phyloP scores from a whole-genome alignment of 768 basidiomycete species.

The Leucocoprinus sp. region DNA sequence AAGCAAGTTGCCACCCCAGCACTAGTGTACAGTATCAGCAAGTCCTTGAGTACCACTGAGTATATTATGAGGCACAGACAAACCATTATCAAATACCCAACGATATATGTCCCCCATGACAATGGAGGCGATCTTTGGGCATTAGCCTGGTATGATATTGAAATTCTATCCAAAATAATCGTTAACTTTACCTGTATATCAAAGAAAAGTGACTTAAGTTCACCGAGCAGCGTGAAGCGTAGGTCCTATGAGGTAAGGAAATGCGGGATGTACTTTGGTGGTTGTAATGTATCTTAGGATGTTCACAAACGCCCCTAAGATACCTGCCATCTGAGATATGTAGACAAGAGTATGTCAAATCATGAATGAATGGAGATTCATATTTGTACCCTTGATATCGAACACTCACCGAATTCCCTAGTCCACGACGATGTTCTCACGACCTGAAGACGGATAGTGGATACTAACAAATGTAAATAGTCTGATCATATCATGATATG shows the following conservation, averaged over 20 bases:
- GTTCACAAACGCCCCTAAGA: slow-evolving; percentile 2
- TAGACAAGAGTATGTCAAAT: no score
- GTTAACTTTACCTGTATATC: background rate
- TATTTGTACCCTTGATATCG: no score
- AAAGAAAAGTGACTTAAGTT: background rate
- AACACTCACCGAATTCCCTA: no score
- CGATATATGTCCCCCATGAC: slow-evolving; percentile 36
- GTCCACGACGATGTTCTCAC: no score
- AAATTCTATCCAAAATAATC: slow-evolving; percentile 21
- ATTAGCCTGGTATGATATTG: slow-evolving; percentile 35
- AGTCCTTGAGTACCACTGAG: background rate
- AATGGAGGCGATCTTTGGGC: slow-evolving; percentile 23
- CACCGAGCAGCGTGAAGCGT: slow-evolving; percentile 32
- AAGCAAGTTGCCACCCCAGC: slow-evolving; percentile 41
- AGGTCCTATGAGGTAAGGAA: slow-evolving; percentile 32
- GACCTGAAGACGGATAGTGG: no score
- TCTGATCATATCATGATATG: no score
- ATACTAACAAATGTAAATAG: no score
- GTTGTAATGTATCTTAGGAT: slow-evolving; percentile 17
- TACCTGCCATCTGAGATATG: background rate
- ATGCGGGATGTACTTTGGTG: slow-evolving; percentile 31
- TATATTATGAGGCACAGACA: background rate
- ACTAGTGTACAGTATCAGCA: slow-evolving; percentile 16
- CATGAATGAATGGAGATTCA: no score
- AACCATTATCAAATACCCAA: slow-evolving; percentile 41